A percentile compares a stretch with the other conserved stretches of the same genome.
Evolutionary conservation across 305 asterid species (phyloP).

Genomic region (Fraxinus dipetala): DNA sequence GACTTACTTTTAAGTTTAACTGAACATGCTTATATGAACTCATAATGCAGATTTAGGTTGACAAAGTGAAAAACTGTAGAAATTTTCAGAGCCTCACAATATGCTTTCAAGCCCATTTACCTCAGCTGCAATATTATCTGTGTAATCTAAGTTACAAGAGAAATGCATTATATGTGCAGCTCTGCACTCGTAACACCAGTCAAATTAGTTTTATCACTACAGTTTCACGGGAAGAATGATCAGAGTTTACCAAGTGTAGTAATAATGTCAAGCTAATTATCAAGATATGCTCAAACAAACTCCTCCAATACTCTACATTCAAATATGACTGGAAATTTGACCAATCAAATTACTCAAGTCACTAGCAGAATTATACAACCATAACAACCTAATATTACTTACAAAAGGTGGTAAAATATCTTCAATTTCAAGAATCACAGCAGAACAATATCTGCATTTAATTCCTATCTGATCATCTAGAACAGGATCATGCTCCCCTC

Average conservation of each 20-base stretch:
- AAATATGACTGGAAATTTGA: neutral
- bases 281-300: neutral
- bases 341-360: neutral
- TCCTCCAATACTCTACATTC: neutral
- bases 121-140: neutral
- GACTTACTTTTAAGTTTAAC: neutral
- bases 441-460: slow-evolving; percentile 44
- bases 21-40: neutral
- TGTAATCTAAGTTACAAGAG: neutral
- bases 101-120: neutral
- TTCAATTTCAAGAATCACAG: slow-evolving; percentile 48
- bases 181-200: neutral
- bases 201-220: neutral
- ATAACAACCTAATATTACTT: slow-evolving; percentile 24
- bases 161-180: neutral
- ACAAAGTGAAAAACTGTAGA: neutral
- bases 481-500: slow-evolving; percentile 39
- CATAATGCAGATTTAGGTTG: neutral
- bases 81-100: neutral
- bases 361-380: neutral
- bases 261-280: neutral
- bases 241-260: neutral
- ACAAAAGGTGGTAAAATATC: slow-evolving; percentile 64
- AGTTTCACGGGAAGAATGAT: neutral
- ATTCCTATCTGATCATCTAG: slow-evolving; percentile 70